Percentiles rank a stretch among this genome's conserved stretches.
phyloP scores from a whole-genome alignment of 176 grass and related monocot species.

The Triticum monococcum region DNA sequence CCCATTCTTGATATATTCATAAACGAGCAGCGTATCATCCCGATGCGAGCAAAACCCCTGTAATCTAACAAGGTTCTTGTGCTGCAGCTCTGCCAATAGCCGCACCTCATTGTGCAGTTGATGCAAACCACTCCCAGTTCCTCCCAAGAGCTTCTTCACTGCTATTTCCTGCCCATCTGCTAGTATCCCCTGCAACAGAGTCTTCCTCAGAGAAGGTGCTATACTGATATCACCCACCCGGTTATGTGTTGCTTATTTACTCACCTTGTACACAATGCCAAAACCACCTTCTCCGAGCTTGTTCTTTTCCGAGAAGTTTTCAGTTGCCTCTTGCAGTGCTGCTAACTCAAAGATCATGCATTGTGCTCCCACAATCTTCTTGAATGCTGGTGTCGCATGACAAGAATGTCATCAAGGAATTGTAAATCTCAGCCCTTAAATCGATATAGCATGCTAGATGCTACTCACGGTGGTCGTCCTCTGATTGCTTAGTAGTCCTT shows the following conservation, averaged over 20 bases:
- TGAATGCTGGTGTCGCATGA: constrained; percentile 8
- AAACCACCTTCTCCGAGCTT: constrained; percentile 54
- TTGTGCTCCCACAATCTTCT: constrained; percentile 44
- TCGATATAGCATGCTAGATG: background rate
- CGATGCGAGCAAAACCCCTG: constrained; percentile 45
- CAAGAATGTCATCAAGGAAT: constrained; percentile 23
- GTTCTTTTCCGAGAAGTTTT: constrained; percentile 41
- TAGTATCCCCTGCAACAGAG: constrained; percentile 36
- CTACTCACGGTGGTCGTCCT: constrained; percentile 28
- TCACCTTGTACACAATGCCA: constrained; percentile 50
- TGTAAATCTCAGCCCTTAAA: background rate
- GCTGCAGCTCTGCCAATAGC: constrained; percentile 51
- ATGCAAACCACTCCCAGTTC: constrained; percentile 22
- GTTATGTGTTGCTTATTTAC: background rate
- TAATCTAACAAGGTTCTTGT: constrained; percentile 58
- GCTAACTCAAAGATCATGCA: constrained; percentile 40
- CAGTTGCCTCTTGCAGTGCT: constrained; percentile 40
- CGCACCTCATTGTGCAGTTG: constrained; percentile 55
- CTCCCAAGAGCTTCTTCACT: constrained; percentile 48
- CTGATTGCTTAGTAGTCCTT: constrained; percentile 8
- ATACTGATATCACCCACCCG: background rate
- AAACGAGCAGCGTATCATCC: constrained; percentile 19
- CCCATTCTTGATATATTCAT: constrained; percentile 34
- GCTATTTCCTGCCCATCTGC: constrained; percentile 52
- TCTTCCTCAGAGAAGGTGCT: background rate